Evolutionary conservation across 2,329 filamentous ascomycete species (phyloP).

Genomic region (Hortaea sp.): DNA sequence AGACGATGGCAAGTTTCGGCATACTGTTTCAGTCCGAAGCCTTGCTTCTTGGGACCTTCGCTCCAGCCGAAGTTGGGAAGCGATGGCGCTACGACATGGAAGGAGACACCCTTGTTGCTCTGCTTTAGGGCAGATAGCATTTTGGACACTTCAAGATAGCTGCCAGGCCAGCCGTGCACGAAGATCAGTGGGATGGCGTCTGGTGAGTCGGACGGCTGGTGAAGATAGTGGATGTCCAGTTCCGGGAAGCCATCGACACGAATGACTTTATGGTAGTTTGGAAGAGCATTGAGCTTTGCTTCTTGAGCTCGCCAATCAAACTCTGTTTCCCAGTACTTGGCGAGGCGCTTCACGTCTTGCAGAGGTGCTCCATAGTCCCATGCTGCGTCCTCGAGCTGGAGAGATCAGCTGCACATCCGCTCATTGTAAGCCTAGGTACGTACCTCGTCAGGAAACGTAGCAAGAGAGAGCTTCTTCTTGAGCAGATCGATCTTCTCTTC

Average conservation of each 20-base stretch:
- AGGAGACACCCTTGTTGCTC: constrained; percentile 33
- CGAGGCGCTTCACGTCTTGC: constrained; percentile 49
- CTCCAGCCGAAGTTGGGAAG: constrained; percentile 50
- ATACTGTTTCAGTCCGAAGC: constrained; percentile 51
- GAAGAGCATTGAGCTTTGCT: constrained; percentile 47
- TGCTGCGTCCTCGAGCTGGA: constrained; percentile 6
- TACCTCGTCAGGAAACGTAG: constrained; percentile 48
- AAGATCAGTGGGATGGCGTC: constrained; percentile 57
- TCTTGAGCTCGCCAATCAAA: constrained; percentile 56
- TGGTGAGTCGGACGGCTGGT: constrained; percentile 42
- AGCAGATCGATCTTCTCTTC: constrained; percentile 45
- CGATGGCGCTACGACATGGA: constrained; percentile 44
- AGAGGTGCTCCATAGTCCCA: constrained; percentile 49
- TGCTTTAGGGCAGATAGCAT: constrained; percentile 41
- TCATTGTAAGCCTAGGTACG: constrained; percentile 3
- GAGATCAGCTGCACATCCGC: not conserved
- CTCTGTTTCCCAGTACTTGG: constrained; percentile 44
- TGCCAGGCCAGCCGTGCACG: constrained; percentile 60
- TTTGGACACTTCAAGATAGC: constrained; percentile 56
- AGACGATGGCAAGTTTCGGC: constrained; percentile 55
- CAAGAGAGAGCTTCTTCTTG: constrained; percentile 43
- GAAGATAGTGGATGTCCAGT: constrained; percentile 55
- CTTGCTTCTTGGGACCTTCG: constrained; percentile 39
- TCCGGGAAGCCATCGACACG: constrained; percentile 48
- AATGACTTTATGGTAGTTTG: constrained; percentile 48